Evolutionary conservation across 192 early-diverging fungal genomes (phyloP).

Genomic region (Dissophora ornata): DNA sequence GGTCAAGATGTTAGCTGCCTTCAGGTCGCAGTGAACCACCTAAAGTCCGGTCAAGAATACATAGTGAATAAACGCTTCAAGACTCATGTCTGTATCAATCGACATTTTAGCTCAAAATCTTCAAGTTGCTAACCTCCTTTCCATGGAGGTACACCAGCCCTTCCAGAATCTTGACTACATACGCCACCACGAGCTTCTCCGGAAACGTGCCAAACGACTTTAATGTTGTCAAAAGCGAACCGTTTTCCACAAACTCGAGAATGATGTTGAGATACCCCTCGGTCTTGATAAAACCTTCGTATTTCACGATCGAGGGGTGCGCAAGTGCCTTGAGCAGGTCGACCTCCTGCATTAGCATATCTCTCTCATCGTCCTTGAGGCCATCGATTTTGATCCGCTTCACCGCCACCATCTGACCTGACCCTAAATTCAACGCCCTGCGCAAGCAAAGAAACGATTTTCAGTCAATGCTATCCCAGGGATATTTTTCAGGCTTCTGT

Average conservation of each 20-base stretch:
- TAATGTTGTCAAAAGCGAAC: constrained; percentile 86
- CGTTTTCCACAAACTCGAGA: constrained; percentile 92
- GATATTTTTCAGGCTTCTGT: no score
- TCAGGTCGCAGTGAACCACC: constrained; percentile 95
- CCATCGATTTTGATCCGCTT: constrained; percentile 86
- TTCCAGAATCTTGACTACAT: constrained; percentile 88
- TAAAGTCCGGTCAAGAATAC: no score
- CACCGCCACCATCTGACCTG: constrained; percentile 86
- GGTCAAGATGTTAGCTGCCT: constrained; percentile 95
- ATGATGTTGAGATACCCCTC: constrained; percentile 83
- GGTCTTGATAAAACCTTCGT: constrained; percentile 82
- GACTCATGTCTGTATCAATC: no score
- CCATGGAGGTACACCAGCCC: constrained; percentile 92
- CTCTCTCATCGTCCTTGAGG: constrained; percentile 70
- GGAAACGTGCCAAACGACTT: constrained; percentile 92
- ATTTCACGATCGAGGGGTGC: constrained; percentile 88
- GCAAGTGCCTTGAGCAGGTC: constrained; percentile 85
- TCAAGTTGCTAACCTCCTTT: constrained; percentile 79
- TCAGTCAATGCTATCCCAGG: no score
- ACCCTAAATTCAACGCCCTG: constrained; percentile 81
- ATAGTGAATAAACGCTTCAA: no score
- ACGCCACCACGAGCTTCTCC: constrained; percentile 88
- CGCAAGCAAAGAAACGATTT: no score
- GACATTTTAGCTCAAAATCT: no score
- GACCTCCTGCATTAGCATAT: constrained; percentile 90